A percentile compares a stretch with the other conserved stretches of the same genome.
Conservation (phyloP, 768 basidiomycete species). For the Pholiota microspora region DNA sequence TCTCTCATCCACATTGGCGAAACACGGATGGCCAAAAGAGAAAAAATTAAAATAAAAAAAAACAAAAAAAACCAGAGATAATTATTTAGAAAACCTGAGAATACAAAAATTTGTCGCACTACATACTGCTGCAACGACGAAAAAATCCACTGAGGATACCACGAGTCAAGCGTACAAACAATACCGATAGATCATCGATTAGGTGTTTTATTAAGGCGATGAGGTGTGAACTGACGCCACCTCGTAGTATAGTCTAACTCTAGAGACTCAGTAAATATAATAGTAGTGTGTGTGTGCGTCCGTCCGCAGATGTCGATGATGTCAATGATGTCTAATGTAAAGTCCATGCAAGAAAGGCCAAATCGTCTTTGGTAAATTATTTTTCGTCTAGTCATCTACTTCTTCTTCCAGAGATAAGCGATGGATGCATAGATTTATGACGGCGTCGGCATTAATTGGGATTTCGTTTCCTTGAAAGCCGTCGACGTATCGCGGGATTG, state of each 20-base stretch:
- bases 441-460: conserved; percentile 71
- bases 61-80: too few relatives aligned
- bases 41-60: too few relatives aligned
- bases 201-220: not conserved
- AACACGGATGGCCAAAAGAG: too few relatives aligned
- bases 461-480: conserved; percentile 91
- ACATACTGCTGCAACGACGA: too few relatives aligned
- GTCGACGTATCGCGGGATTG: conserved; percentile 69
- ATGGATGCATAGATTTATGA: conserved; percentile 59
- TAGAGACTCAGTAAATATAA: not conserved
- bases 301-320: not conserved
- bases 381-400: conserved; percentile 49
- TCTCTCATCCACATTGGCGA: too few relatives aligned
- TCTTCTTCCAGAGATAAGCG: conserved; percentile 57
- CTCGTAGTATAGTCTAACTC: not conserved
- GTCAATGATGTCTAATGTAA: not conserved
- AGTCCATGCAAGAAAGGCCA: not conserved
- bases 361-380: not conserved
- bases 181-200: too few relatives aligned
- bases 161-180: too few relatives aligned
- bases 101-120: too few relatives aligned
- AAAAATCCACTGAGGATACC: too few relatives aligned
- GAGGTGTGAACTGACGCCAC: not conserved
- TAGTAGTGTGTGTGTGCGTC: not conserved
- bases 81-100: too few relatives aligned